Conservation (phyloP, 805 yeast species). For the Tetrapisispora phaffii region DNA sequence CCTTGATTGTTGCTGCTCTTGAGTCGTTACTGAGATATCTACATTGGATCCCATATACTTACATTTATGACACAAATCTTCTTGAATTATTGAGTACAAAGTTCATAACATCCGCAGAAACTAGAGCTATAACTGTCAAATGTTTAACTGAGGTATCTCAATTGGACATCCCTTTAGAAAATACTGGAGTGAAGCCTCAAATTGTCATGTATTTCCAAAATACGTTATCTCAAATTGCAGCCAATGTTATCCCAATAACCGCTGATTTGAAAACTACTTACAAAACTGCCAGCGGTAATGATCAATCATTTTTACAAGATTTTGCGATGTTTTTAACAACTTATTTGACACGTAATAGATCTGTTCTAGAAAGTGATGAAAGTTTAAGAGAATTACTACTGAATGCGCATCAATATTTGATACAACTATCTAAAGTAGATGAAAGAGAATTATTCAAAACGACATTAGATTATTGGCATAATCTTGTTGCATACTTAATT, state of each 20-base stretch:
- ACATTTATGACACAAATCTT: slow-evolving; percentile 79
- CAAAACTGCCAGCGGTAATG: slow-evolving; percentile 62
- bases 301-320: slow-evolving; percentile 91
- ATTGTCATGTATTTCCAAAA: slow-evolving; percentile 61
- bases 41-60: slow-evolving; percentile 90
- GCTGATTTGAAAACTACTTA: slow-evolving; percentile 67
- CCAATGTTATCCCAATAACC: slow-evolving; percentile 56
- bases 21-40: slow-evolving; percentile 74
- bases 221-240: slow-evolving; percentile 59
- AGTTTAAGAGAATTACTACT: slow-evolving; percentile 48
- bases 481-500: slow-evolving; percentile 71
- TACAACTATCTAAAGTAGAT: slow-evolving; percentile 79
- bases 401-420: slow-evolving; percentile 68
- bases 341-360: slow-evolving; percentile 64
- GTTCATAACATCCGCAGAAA: slow-evolving; percentile 67
- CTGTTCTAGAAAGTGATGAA: slow-evolving; percentile 49
- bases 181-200: slow-evolving; percentile 33
- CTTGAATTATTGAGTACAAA: slow-evolving; percentile 62
- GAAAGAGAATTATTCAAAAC: slow-evolving; percentile 95
- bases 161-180: slow-evolving; percentile 46
- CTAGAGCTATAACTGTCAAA: slow-evolving; percentile 76
- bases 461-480: slow-evolving; percentile 89
- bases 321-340: slow-evolving; percentile 87
- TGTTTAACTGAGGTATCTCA: slow-evolving; percentile 87
- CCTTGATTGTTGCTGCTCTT: slow-evolving; percentile 75